Evolutionary conservation across 257 asterid species (phyloP), one percentile per base, ranked within the genome.

Genomic region (Penstemon davidsonii): DNA sequence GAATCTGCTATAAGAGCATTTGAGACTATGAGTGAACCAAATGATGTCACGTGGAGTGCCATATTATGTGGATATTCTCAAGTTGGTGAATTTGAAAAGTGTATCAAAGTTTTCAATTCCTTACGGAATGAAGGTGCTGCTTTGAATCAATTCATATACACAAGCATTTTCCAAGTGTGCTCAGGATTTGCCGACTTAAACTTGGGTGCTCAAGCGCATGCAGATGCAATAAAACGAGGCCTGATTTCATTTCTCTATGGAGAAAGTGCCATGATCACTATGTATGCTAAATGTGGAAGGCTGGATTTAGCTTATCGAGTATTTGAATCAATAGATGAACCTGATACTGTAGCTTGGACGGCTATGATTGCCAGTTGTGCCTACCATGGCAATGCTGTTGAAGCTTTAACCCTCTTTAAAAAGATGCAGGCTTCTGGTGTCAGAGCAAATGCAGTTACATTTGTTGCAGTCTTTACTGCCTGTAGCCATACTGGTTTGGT

Each of bases 11-110:
- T 50, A 37, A 80, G 66, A 56, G 81, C 80, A 12, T 25, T 25
- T 64, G 74, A 78, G 74, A 47, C 2, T 66, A 84, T 81, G 47
- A 50, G 63, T 4, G 86, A 84, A 49, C 89, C 87, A 10, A 86
- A 80, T 67, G 89, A 80, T 73, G 87, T 80, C 45, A 78, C 87
- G 4, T 83, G 92, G 92, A 86, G 92, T 69, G 88, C 92, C 37
- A 60, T 86, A 36, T 57, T 81, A n/a, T 66, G 79, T 19, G 85
- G 88, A 36, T 83, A 85, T 70, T 61, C 79, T 55, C 85, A 79
- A 70, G 47, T 55, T 12, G 82, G 87, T 33, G 87, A 79, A 55
- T 77, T 75, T n/a, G 87, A 79, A 38, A 79, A 75, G 71, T 76
- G 85, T 44, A 45, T 75, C 41, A 53, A 78, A 43, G 70, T 76